Percentiles rank a stretch among this genome's conserved stretches.
These are phyloP conservation scores for Beta macrorhiza DNA, from an alignment of 179 eudicot species.

Conservation along the genomic window DNA sequence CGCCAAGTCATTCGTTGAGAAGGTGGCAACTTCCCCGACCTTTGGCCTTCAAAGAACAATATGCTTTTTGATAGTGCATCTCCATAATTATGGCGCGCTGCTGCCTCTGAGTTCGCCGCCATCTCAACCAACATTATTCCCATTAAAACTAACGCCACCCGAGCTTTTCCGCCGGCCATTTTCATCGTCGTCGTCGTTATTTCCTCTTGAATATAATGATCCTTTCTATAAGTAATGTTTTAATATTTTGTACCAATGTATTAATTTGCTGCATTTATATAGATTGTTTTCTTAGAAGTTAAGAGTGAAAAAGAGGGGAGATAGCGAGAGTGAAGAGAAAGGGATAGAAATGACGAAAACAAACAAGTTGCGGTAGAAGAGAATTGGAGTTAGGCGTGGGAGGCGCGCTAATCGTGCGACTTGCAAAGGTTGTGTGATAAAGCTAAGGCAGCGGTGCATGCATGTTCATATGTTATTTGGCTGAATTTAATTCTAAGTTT, in stretches of 20 bases:
- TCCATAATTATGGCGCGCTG: constrained; percentile 39
- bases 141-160: background rate
- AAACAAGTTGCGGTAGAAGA: background rate
- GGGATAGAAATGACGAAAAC: constrained; percentile 10
- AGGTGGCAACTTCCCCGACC: constrained; percentile 59
- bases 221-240: too few species aligned
- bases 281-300: background rate
- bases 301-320: background rate
- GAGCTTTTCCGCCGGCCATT: background rate
- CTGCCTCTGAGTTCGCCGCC: background rate
- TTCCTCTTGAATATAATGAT: background rate
- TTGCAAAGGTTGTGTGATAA: constrained; percentile 14
- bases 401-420: constrained; percentile 19
- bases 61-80: constrained; percentile 55
- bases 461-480: background rate
- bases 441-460: background rate
- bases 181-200: background rate
- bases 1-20: constrained; percentile 57
- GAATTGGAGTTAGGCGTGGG: constrained; percentile 9
- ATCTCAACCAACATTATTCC: background rate
- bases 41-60: constrained; percentile 64
- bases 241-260: background rate
- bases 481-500: background rate
- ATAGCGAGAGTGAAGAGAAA: constrained; percentile 21
- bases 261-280: background rate